Base-by-base conservation (phyloP, 371 early-diverging fungal genomes). In the Lichtheimia ramosa region DNA sequence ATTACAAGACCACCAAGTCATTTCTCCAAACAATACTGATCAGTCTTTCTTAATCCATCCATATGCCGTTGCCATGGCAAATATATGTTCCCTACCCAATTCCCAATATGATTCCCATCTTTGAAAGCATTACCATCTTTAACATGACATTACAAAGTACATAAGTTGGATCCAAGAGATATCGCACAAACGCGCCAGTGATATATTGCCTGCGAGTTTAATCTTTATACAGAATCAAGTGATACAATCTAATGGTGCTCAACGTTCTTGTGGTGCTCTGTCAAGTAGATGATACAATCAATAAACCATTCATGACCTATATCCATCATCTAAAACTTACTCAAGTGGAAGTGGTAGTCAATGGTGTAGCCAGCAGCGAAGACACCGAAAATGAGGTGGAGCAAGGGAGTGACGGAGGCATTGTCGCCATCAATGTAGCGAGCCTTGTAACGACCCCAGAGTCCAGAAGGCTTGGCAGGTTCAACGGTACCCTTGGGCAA, bases 261-360 rank as follows among this genome's bases (percentile, higher is more conserved):
- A 62, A 81, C 85, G 70, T 83, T 85, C 85, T 85, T 85, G 83
- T 85, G 85, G 79, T 85, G 85, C 81, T 85, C 85, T 85, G 66
- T 16, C 48, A 54, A 48, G n/a, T 40, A 53, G n/a, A 20, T 34
- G 40, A 12, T 24, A 28, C 23, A 40, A 48, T 58, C 42, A 34
- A 23, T 55, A 63, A 43, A 61, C 58, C 59, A 39, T 57, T 34
- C 40, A 21, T 43, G 25, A 39, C 40, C 18, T 28, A 43, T 8
- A 20, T 25, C 46, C 3, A 42, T 18, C 46, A 21, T 40, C 23
- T 21, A 46, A 48, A 23, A 77, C 80, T 70, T 84, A 84, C 84
- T 85, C 82, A 85, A 79, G 81, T 85, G 85, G 85, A 85, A 85
- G 75, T 85, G 82, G 70, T 85, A 85, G 69, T 85, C 85, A 51